Evolutionary conservation across 140 eudicot genomes (phyloP).

Genomic region (Ambrosia hybrid): DNA sequence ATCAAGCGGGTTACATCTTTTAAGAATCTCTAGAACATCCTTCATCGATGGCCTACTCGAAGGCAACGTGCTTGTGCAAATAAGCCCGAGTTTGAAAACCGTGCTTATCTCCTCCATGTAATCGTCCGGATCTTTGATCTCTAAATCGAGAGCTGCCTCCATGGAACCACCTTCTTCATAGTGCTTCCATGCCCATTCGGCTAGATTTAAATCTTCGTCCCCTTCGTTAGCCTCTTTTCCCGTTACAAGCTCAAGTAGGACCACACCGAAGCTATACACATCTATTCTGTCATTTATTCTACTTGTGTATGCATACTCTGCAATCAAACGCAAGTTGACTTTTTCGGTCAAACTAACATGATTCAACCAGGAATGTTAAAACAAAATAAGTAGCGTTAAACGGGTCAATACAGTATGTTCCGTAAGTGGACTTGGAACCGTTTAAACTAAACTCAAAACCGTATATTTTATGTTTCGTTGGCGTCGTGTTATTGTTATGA

Average conservation of each 20-base stretch:
- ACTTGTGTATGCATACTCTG: constrained; percentile 71
- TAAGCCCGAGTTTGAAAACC: constrained; percentile 66
- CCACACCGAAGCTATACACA: constrained; percentile 78
- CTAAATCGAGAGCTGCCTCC: constrained; percentile 42
- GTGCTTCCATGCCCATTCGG: constrained; percentile 90
- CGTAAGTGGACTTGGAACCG: no score
- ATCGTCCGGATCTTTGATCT: constrained; percentile 36
- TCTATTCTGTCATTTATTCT: constrained; percentile 67
- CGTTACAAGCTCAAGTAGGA: constrained; percentile 70
- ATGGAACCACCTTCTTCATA: constrained; percentile 52
- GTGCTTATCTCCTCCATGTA: constrained; percentile 55
- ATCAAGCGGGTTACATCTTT: constrained; percentile 29
- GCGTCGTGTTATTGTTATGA: no score
- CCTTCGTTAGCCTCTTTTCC: constrained; percentile 67
- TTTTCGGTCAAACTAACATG: constrained; percentile 1
- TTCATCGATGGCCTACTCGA: constrained; percentile 76
- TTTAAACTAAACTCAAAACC: no score
- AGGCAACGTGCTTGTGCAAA: constrained; percentile 72
- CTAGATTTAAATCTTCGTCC: constrained; percentile 52
- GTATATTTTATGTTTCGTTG: no score
- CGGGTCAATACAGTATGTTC: no score
- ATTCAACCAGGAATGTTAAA: neutral
- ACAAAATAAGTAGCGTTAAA: no score
- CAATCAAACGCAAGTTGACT: constrained; percentile 16
- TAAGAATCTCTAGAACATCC: constrained; percentile 64